Conservation (phyloP, 2,329 filamentous ascomycete genomes). For the Monilinia fructicola region DNA sequence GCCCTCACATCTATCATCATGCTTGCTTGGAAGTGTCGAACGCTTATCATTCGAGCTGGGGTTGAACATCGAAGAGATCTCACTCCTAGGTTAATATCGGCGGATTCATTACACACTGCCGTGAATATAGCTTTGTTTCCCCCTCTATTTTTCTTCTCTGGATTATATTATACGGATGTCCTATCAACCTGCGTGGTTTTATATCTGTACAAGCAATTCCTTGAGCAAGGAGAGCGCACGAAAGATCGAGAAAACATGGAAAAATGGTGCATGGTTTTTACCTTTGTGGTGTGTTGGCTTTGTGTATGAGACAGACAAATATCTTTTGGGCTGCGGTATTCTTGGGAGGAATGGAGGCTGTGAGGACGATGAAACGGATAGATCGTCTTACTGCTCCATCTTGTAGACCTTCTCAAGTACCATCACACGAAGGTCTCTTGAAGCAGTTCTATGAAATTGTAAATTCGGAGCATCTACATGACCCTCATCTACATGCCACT, state of each 20-base stretch:
- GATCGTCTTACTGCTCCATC: background rate
- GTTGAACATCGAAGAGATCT: constrained; percentile 1
- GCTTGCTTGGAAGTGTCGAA: constrained; percentile 35
- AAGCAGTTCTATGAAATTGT: constrained; percentile 36
- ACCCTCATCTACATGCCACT: constrained; percentile 33
- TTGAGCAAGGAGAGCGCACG: constrained; percentile 40
- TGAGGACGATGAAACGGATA: constrained; percentile 50
- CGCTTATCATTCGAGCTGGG: constrained; percentile 27
- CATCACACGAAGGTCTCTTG: constrained; percentile 46
- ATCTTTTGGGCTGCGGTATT: constrained; percentile 91
- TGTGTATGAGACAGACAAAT: constrained; percentile 90
- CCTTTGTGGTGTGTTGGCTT: constrained; percentile 60
- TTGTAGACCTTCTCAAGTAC: background rate
- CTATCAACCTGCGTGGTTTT: constrained; percentile 76
- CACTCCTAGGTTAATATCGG: constrained; percentile 20
- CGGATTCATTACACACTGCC: constrained; percentile 54
- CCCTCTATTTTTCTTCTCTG: constrained; percentile 92
- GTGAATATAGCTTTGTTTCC: constrained; percentile 85
- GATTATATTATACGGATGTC: constrained; percentile 92
- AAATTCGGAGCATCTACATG: background rate
- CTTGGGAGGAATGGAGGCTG: constrained; percentile 61
- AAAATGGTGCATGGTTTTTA: constrained; percentile 43
- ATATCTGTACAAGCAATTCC: constrained; percentile 61
- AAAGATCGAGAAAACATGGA: background rate
- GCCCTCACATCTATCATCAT: constrained; percentile 46